Conservation (phyloP, 768 basidiomycete species). For the Podaxis sp. region DNA sequence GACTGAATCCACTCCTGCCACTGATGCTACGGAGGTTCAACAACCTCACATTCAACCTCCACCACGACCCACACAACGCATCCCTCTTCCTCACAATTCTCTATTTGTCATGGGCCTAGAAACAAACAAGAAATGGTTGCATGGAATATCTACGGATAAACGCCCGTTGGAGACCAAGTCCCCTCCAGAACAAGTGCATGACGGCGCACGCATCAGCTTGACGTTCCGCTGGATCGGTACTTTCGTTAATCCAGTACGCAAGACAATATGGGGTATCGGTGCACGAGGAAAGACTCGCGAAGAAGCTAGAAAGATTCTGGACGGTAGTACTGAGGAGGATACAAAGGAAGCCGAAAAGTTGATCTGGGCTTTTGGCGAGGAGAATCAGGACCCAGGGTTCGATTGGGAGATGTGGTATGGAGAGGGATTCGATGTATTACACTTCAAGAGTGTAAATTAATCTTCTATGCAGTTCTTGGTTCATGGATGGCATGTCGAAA, state of each 20-base stretch:
- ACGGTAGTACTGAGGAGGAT: background rate
- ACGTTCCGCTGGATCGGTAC: conserved; percentile 80
- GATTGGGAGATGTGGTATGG: conserved; percentile 18
- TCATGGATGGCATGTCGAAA: background rate
- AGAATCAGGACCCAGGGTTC: conserved; percentile 14
- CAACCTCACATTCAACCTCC: conserved; percentile 12
- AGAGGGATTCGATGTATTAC: conserved; percentile 14
- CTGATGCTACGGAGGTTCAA: background rate
- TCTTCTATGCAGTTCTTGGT: background rate
- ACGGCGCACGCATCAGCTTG: conserved; percentile 71
- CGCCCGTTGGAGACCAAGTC: conserved; percentile 52
- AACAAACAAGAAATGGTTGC: conserved; percentile 73
- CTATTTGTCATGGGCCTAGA: conserved; percentile 76
- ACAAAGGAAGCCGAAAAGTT: conserved; percentile 5
- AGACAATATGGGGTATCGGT: conserved; percentile 68
- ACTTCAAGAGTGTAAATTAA: conserved; percentile 11
- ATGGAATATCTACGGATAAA: conserved; percentile 75
- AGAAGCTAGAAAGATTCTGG: conserved; percentile 30
- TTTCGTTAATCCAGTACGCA: conserved; percentile 50
- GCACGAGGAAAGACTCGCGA: conserved; percentile 57
- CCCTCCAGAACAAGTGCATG: conserved; percentile 44
- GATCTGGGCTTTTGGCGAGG: conserved; percentile 16
- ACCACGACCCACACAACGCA: conserved; percentile 48
- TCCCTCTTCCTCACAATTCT: conserved; percentile 76
- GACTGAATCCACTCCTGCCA: background rate